Percentiles rank a stretch among this genome's conserved stretches.
phyloP scores from a whole-genome alignment of 163 green algal species.

The Volvox carteri region DNA sequence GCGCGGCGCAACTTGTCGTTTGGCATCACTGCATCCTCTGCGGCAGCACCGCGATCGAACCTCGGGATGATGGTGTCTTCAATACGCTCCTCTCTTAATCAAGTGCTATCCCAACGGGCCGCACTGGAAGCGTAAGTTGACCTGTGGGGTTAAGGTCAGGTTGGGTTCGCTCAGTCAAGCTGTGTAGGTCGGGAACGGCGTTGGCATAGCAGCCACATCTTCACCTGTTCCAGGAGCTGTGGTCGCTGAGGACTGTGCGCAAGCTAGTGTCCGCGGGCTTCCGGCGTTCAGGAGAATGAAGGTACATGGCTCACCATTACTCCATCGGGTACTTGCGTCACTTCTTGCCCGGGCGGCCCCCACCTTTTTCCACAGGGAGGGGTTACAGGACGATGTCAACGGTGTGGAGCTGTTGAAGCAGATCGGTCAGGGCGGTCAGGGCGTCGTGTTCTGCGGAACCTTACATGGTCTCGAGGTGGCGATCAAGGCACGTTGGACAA shows the following conservation, averaged over 20 bases:
- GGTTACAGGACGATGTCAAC: conserved; percentile 31
- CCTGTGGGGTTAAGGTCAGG: neutral
- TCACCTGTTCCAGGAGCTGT: no score
- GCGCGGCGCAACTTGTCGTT: conserved; percentile 37
- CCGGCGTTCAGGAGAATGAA: no score
- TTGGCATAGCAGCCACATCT: no score
- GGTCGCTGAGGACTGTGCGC: no score
- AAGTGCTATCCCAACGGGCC: neutral
- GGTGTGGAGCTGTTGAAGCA: conserved; percentile 48
- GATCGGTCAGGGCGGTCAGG: conserved; percentile 52
- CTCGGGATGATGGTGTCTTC: conserved; percentile 40
- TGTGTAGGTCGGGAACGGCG: no score
- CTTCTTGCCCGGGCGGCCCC: no score
- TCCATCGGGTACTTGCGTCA: no score
- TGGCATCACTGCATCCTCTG: neutral
- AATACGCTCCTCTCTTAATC: conserved; percentile 35
- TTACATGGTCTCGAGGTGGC: conserved; percentile 59
- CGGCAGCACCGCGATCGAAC: conserved; percentile 23
- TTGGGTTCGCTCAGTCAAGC: no score
- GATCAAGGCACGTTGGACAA: conserved; percentile 38
- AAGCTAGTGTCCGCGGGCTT: no score
- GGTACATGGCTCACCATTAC: no score
- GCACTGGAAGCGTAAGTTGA: conserved; percentile 42
- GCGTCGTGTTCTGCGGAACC: conserved; percentile 53
- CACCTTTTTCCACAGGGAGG: conserved; percentile 22